Evolutionary conservation across 306 rosid species (phyloP), one percentile per base, ranked within the genome.

Genomic region (Purshia tridentata): DNA sequence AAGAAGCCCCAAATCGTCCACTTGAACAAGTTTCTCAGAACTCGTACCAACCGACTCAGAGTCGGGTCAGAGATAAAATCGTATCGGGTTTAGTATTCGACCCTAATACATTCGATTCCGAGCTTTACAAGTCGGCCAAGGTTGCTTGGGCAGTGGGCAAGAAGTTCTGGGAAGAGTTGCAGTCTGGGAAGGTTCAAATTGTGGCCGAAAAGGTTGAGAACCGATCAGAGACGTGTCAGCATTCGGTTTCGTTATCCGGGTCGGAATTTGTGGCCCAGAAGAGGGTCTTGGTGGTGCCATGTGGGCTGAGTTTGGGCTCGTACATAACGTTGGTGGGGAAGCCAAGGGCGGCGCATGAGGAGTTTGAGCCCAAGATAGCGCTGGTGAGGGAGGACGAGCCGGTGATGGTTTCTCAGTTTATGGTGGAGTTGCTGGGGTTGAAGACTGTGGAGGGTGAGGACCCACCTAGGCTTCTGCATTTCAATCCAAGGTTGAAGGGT

Each of bases 221-320:
- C 18, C 65, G 72, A 69, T 58, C 87, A 9, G 84, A 81, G 69
- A 66, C 78, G 15, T 94, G 99, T 54, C 89, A 82, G 49, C 74
- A 47, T 13, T 94, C 99, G n/a, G 75, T 91, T 11, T 73, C 84
- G 53, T 0, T 91, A 4, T 4, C 89, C 19, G 92, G 93, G 83
- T 69, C 82, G 19, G 90, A 83, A 50, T 84, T 94, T 55, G 2
- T 48, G 70, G 63, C 70, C n/a, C 76, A 54, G 19, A 86, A 88
- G 59, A 62, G 78, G 19, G 81, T 90, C 44, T 53, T 90, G 93
- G 81, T 74, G 59, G 76, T 94, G 77, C 99, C 99, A 1, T 94
- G 98, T 63, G 98, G 98, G 39, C 82, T 94, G 69, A 94, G 96
- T 19, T 77, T 94, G 77, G 97, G 98, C 9, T 94, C 98, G 6